These are phyloP conservation scores for Alternaria dauci DNA, from an alignment of 2,329 filamentous ascomycete genomes.

Conservation along the genomic window DNA sequence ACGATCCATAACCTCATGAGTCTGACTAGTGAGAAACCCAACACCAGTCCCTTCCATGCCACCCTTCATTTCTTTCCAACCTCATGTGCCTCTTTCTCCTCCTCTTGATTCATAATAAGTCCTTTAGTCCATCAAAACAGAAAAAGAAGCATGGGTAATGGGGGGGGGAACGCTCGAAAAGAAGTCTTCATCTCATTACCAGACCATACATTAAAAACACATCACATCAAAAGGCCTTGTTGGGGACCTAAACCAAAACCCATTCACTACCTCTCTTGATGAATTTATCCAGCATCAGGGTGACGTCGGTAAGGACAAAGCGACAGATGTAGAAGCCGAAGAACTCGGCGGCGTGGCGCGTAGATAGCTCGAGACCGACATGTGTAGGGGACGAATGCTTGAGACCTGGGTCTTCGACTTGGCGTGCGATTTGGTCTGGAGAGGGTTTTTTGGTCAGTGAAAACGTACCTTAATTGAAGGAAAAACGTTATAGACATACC, in stretches of 20 bases:
- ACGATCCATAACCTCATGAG: constrained; percentile 12
- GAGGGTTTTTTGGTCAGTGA: background rate
- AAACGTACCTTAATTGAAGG: background rate
- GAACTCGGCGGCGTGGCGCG: constrained; percentile 93
- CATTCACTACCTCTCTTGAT: constrained; percentile 97
- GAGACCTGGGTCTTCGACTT: constrained; percentile 93
- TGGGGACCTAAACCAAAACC: constrained; percentile 67
- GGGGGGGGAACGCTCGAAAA: background rate
- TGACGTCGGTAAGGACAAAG: constrained; percentile 88
- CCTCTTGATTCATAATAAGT: background rate
- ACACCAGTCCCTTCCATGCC: background rate
- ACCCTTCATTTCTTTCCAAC: background rate
- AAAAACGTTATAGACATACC: constrained; percentile 66
- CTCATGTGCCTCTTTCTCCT: background rate
- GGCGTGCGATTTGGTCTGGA: constrained; percentile 90
- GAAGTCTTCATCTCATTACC: background rate
- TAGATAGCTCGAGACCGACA: constrained; percentile 91
- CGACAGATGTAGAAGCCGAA: constrained; percentile 97
- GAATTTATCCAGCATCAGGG: constrained; percentile 90
- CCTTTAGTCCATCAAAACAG: background rate
- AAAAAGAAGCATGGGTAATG: background rate
- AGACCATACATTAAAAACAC: constrained; percentile 2
- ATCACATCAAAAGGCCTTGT: constrained; percentile 1
- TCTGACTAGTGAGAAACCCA: background rate
- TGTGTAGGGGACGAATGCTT: constrained; percentile 92